Percentiles rank a stretch among this genome's conserved stretches.
Evolutionary conservation across 345 rosid species (phyloP).

Genomic region (Capsella bursapastoris): DNA sequence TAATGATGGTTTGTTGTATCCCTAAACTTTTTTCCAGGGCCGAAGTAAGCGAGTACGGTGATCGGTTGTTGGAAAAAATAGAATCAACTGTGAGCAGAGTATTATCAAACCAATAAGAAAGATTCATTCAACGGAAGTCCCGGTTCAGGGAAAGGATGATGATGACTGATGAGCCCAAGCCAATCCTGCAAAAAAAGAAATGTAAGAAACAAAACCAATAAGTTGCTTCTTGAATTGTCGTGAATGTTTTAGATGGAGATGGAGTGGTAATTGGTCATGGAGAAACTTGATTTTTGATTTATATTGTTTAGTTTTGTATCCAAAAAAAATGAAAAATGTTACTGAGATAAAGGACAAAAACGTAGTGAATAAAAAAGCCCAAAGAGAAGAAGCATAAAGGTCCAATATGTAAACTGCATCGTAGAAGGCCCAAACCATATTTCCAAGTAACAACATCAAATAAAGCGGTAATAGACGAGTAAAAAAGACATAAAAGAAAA

Average conservation of each 20-base stretch:
- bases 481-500: no score
- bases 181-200: not conserved
- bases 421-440: no score
- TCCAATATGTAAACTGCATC: no score
- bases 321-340: no score
- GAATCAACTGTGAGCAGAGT: slow-evolving; percentile 66
- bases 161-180: not conserved
- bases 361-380: no score
- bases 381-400: no score
- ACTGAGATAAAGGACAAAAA: no score
- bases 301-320: no score
- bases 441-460: no score
- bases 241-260: not conserved
- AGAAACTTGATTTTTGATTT: not conserved
- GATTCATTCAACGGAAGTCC: slow-evolving; percentile 56
- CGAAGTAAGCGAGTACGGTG: slow-evolving; percentile 77
- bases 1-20: slow-evolving; percentile 25
- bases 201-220: not conserved
- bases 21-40: slow-evolving; percentile 51
- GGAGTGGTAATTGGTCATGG: not conserved
- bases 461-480: no score
- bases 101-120: slow-evolving; percentile 52
- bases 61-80: slow-evolving; percentile 74
- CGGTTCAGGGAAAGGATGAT: slow-evolving; percentile 54
- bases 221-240: not conserved